phyloP scores from a whole-genome alignment of 2,329 filamentous ascomycete genomes.

The Penicillium sp. region DNA sequence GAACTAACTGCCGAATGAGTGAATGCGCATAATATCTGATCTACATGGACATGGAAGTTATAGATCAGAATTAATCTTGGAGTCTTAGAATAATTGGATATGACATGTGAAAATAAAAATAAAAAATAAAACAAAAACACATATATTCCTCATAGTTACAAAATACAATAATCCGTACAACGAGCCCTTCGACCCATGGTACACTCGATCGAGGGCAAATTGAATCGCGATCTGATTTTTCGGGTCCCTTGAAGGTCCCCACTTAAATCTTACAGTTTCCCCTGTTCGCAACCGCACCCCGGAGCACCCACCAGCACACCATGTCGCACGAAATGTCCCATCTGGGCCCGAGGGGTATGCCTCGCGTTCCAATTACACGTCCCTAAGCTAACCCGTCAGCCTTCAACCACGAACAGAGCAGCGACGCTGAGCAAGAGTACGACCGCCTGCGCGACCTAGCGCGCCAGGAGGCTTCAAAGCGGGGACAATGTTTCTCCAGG shows the following conservation, averaged over 20 bases:
- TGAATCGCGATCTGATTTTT: slow-evolving; percentile 20
- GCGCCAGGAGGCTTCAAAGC: slow-evolving; percentile 72
- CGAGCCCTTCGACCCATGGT: slow-evolving; percentile 5
- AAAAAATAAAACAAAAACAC: not conserved
- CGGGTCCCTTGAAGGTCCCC: slow-evolving; percentile 8
- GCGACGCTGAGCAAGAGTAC: slow-evolving; percentile 76
- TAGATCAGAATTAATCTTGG: not conserved
- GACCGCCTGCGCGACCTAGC: slow-evolving; percentile 83
- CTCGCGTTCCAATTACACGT: slow-evolving; percentile 2
- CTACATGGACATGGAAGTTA: not conserved
- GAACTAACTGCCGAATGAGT: too few species aligned
- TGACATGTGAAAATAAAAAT: not conserved
- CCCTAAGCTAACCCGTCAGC: slow-evolving; percentile 46
- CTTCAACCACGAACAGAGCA: slow-evolving; percentile 67
- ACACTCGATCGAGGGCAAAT: slow-evolving; percentile 4
- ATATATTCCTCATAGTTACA: not conserved
- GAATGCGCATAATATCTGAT: not conserved
- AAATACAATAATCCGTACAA: not conserved
- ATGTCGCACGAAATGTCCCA: slow-evolving; percentile 45
- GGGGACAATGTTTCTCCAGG: slow-evolving; percentile 69
- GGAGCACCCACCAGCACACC: slow-evolving; percentile 1
- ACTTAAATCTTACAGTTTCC: slow-evolving; percentile 2
- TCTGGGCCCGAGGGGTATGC: slow-evolving; percentile 39
- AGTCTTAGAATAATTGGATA: not conserved
- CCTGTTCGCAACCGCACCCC: slow-evolving; percentile 1